Evolutionary conservation across 1,284 basidiomycete species (phyloP).

Genomic region (Rhodotorula sp.): DNA sequence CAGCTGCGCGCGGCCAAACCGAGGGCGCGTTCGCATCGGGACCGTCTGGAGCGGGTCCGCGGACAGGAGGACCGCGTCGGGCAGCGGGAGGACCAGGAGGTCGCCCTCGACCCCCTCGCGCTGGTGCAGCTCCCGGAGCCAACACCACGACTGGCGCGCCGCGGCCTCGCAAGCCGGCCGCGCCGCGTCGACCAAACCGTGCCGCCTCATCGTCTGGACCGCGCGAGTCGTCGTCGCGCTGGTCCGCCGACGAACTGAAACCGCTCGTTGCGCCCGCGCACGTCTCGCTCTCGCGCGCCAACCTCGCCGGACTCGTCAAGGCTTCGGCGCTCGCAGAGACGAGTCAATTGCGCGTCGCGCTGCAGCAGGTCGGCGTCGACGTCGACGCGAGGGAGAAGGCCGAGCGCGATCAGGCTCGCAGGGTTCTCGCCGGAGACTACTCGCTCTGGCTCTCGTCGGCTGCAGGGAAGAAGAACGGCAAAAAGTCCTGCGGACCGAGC

Average conservation of each 20-base stretch:
- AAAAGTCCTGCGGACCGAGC: neutral
- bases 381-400: constrained; percentile 15
- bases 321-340: constrained; percentile 11
- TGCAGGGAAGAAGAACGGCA: neutral
- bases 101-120: constrained; percentile 3
- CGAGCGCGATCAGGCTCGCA: constrained; percentile 15
- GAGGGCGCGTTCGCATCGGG: neutral
- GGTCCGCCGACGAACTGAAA: constrained; percentile 8
- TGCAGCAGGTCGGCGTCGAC: constrained; percentile 1
- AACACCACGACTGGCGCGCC: neutral
- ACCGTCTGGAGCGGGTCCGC: neutral
- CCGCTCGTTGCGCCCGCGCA: constrained; percentile 19
- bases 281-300: neutral
- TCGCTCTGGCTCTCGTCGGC: constrained; percentile 15
- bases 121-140: neutral
- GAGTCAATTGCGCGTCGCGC: constrained; percentile 12
- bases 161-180: neutral
- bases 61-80: neutral
- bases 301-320: constrained; percentile 6
- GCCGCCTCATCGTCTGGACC: neutral
- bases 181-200: neutral
- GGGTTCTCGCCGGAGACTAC: constrained; percentile 23
- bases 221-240: neutral
- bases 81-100: neutral
- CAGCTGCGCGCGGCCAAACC: neutral